Percentiles rank a stretch among this genome's conserved stretches.
These are phyloP conservation scores for Trichosanthes cucumerina DNA, from an alignment of 306 rosid genomes.

Conservation along the genomic window DNA sequence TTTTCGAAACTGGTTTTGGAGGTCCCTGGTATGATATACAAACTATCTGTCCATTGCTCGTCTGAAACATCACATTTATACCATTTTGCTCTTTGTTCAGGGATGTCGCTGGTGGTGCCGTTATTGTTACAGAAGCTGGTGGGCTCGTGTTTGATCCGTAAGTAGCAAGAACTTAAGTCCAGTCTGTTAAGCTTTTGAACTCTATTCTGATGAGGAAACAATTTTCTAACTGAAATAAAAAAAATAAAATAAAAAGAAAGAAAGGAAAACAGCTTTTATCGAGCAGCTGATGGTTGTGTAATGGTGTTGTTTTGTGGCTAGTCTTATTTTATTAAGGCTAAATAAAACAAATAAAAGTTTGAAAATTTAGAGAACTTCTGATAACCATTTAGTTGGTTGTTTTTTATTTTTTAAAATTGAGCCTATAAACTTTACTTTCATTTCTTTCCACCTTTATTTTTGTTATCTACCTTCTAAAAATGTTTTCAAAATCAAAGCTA, in stretches of 20 bases:
- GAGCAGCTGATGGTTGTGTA: not conserved
- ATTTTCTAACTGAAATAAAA: not conserved
- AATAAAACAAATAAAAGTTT: not conserved
- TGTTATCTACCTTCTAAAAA: not conserved
- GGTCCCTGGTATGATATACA: conserved; percentile 74
- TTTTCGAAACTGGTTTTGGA: conserved; percentile 64
- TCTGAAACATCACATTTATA: conserved; percentile 1
- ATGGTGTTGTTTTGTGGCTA: not conserved
- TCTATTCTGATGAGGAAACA: not conserved
- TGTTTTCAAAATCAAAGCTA: not conserved
- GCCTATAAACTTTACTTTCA: not conserved
- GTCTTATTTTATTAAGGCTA: not conserved
- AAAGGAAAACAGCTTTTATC: not conserved
- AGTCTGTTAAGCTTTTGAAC: not conserved
- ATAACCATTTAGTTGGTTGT: not conserved
- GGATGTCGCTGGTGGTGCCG: conserved; percentile 99
- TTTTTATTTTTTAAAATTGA: not conserved
- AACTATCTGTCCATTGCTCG: not conserved
- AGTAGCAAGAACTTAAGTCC: conserved; percentile 25
- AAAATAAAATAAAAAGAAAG: not conserved
- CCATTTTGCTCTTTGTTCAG: conserved; percentile 25
- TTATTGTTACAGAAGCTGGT: conserved; percentile 92
- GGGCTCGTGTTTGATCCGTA: conserved; percentile 92
- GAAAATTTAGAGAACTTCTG: not conserved
- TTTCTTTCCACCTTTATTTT: not conserved